A percentile compares a stretch with the other conserved stretches of the same genome.
Conservation (phyloP, 78 protist genomes). For the Tieghemostelium lacteum region DNA sequence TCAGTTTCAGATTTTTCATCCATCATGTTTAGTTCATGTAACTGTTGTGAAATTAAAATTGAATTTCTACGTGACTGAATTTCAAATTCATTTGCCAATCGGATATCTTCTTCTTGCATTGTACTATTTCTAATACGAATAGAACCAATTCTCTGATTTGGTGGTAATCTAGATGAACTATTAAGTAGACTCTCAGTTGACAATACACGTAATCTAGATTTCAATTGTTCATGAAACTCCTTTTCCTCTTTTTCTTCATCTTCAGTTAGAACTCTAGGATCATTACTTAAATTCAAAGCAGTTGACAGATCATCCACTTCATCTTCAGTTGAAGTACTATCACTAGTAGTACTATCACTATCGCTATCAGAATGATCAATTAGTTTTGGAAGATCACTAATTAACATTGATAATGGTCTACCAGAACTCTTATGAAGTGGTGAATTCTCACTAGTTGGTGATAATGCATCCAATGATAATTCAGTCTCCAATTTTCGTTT, state of each 20-base stretch:
- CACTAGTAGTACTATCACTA: neutral
- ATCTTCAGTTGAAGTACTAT: neutral
- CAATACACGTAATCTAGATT: neutral
- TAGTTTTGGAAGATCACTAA: neutral
- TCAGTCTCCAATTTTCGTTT: constrained; percentile 5
- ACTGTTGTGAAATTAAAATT: neutral
- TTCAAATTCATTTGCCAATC: constrained; percentile 41
- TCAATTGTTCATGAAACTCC: neutral
- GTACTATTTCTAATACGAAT: constrained; percentile 3
- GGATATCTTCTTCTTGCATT: constrained; percentile 18
- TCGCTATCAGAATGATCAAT: neutral
- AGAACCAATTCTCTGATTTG: constrained; percentile 32
- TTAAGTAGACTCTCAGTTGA: neutral
- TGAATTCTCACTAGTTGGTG: constrained; percentile 38
- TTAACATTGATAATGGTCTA: neutral
- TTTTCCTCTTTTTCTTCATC: neutral
- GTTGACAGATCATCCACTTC: too few species aligned
- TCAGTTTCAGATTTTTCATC: neutral
- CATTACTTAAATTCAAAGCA: too few species aligned
- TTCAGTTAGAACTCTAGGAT: neutral
- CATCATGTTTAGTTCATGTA: too few species aligned
- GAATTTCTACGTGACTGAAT: neutral
- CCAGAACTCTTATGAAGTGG: constrained; percentile 10
- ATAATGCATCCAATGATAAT: constrained; percentile 34
- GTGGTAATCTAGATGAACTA: constrained; percentile 47